Conservation (phyloP, 2,329 filamentous ascomycete genomes). For the Epichloe aotearoae region DNA sequence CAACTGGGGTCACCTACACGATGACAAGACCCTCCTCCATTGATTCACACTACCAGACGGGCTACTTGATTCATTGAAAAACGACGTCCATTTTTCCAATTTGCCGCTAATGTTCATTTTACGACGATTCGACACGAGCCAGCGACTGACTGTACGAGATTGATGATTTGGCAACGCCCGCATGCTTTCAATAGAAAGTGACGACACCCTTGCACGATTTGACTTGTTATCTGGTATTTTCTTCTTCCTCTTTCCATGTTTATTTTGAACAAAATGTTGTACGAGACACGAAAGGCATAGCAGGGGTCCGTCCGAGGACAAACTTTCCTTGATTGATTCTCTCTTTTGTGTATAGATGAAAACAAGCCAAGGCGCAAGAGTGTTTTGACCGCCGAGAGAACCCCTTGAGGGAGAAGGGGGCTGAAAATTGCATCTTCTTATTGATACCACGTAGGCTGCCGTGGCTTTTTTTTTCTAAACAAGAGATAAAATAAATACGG, state of each 20-base stretch:
- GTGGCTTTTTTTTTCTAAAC: too few species aligned
- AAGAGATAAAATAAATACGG: too few species aligned
- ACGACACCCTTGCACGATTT: background rate
- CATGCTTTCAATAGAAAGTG: background rate
- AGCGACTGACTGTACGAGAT: constrained; percentile 3
- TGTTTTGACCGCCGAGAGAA: background rate
- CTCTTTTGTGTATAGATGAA: background rate
- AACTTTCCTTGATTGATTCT: background rate
- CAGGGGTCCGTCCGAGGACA: background rate
- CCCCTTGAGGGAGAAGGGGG: background rate
- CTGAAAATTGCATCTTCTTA: background rate
- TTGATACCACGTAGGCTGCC: constrained; percentile 1
- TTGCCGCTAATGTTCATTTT: background rate
- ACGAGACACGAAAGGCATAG: background rate
- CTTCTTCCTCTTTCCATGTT: background rate
- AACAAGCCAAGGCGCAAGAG: background rate
- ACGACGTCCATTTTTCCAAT: background rate
- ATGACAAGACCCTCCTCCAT: constrained; percentile 1
- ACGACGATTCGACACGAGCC: constrained; percentile 1
- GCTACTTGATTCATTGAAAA: background rate
- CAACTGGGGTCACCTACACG: constrained; percentile 12
- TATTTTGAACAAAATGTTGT: background rate
- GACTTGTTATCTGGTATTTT: background rate
- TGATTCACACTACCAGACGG: background rate
- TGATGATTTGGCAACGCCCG: background rate